A percentile compares a stretch with the other conserved stretches of the same genome.
Conservation (phyloP, 257 asterid species). For the Fraxinus excelsior region DNA sequence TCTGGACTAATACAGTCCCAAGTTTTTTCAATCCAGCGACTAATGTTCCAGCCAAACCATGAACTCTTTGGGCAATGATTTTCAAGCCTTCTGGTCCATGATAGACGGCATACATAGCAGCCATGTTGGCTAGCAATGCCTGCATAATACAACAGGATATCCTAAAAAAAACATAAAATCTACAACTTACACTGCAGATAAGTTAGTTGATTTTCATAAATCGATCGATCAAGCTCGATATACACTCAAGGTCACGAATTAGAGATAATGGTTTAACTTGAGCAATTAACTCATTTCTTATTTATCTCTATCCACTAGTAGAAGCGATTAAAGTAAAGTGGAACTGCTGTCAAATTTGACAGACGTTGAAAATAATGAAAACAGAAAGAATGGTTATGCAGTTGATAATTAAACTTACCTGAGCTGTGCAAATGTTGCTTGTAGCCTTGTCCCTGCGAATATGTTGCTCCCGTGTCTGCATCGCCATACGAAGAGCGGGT, state of each 20-base stretch:
- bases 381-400: neutral
- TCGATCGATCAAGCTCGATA: neutral
- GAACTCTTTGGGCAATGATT: conserved; percentile 87
- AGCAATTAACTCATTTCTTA: neutral
- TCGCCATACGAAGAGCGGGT: conserved; percentile 97
- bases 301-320: neutral
- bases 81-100: conserved; percentile 99
- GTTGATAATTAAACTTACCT: conserved; percentile 37
- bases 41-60: conserved; percentile 84
- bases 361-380: neutral
- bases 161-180: neutral
- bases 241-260: neutral
- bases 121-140: conserved; percentile 99
- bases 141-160: conserved; percentile 31
- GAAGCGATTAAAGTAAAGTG: conserved; percentile 7
- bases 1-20: conserved; percentile 86
- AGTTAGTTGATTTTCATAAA: neutral
- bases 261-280: conserved; percentile 2
- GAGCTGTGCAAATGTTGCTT: conserved; percentile 99
- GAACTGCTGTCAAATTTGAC: neutral
- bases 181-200: neutral
- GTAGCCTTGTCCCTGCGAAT: conserved; percentile 99
- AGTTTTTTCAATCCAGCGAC: conserved; percentile 85
- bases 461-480: conserved; percentile 99
- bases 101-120: conserved; percentile 97